Base-by-base conservation (phyloP, 169 alveolate species). In the Plasmodium gonderi region DNA sequence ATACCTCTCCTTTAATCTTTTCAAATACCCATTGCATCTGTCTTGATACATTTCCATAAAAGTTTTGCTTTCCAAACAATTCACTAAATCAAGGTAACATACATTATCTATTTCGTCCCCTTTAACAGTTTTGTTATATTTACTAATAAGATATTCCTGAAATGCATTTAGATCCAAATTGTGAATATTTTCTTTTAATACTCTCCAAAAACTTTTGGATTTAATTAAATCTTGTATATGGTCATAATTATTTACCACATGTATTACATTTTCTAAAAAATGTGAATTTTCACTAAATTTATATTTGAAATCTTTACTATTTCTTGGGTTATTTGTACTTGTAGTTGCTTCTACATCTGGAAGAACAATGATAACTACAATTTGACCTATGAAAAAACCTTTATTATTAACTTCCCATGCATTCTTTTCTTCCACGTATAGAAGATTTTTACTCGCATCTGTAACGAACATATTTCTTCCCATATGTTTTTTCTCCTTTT, bases 371-470 rank as follows among this genome's bases (percentile, higher is more conserved):
- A 87, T 26, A 17, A 87, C 51, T 7, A 87, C 68, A 75, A 42
- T 87, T 42, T 87, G 93, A 17, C 89, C 93, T 1, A 76, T 65
- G 8, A 75, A 51, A 75, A 42, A 87, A 3, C 93, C 93, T 44
- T 74, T 87, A 17, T 54, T 87, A 33, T 75, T 74, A 5, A 75
- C 40, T 60, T 87, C 93, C 93, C 93, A 87, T 5, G 79, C 65
- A 6, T 64, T 23, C 17, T 87, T 87, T 44, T 76, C 79, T 26
- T 51, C 45, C 11, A 51, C 42, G 14, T 75, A 87, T 1, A n/a
- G 17, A 7, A 87, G 42, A 23, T 87, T 36, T 31, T 87, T 31
- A 60, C 93, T 87, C 12, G 74, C 93, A 74, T 87, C 93, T 1
- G 78, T n/a, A 14, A 87, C 38, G 29, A 87, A 31, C 12, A 74